Base-by-base conservation (phyloP, 2,329 filamentous ascomycete genomes). In the Arthrobotrys sphaeroides region DNA sequence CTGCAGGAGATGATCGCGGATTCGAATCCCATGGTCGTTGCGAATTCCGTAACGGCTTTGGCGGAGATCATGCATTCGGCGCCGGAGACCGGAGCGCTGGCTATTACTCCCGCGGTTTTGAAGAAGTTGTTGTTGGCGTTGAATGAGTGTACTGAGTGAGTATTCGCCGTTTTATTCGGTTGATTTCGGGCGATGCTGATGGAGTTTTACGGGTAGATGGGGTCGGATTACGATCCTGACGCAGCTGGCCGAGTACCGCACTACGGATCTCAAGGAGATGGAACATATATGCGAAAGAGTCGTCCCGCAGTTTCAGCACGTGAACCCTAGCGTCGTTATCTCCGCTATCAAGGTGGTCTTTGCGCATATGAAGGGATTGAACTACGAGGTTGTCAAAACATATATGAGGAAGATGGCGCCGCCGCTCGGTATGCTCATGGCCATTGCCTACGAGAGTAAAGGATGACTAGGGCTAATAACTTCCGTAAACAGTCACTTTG, bases 371-470 rank as follows among this genome's bases (percentile, higher is more conserved):
- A 91, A 89, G 82, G 85, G 90, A 73, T 87, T 97, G 80, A 92
- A 89, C 79, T 86, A 89, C 0, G 93, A 97, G 73, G 84, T 93
- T 47, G 90, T 91, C 77, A 89, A 90, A 80, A 92, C 91, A 77
- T 98, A 98, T 82, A 86, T 96, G 59, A 97, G 96, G 86, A 99
- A 99, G 85, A 99, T 99, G 95, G 94, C 95, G 0, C 95, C 95
- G 77, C 95, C 95, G 6, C 84, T 98, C 78, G 92, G 92, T 94
- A 85, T 78, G 87, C 12, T 13, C 1, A 12, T 18, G 7, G 20
- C 18, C 12, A 13, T n/a, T 20, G 5, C 6, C 13, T 36, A 51
- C 12, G 24, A 12, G 18, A 73, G 78, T 43, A 4, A 24, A 22
- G n/a, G n/a, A 67, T 33, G n/a, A 26, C 18, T 31, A 12, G 26